Percentiles rank a stretch among this genome's conserved stretches.
These are phyloP conservation scores for Diplodia scrobiculata DNA, from an alignment of 2,329 filamentous ascomycete species.

Conservation along the genomic window DNA sequence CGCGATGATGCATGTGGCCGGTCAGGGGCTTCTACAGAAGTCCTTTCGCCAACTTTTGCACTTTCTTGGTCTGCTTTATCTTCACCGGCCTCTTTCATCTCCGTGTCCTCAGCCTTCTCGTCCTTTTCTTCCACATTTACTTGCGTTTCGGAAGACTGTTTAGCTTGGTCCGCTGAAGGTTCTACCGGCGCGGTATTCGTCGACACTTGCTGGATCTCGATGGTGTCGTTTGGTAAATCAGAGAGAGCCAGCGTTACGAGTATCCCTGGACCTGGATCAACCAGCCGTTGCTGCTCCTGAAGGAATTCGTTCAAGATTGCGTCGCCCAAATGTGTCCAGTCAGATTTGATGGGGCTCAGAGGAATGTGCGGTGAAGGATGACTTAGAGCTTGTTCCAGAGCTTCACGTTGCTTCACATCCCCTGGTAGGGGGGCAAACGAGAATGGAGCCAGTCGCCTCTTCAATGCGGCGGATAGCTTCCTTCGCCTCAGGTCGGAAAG, in stretches of 20 bases:
- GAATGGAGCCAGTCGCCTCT: slow-evolving; percentile 58
- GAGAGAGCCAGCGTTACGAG: slow-evolving; percentile 50
- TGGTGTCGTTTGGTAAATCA: not conserved
- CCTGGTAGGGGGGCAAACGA: slow-evolving; percentile 45
- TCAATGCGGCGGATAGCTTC: slow-evolving; percentile 56
- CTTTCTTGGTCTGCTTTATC: not conserved
- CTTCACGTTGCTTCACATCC: slow-evolving; percentile 34
- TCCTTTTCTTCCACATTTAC: not conserved
- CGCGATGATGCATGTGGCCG: slow-evolving; percentile 49
- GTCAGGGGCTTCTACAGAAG: slow-evolving; percentile 34
- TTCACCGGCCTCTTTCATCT: slow-evolving; percentile 33
- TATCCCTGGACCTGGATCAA: slow-evolving; percentile 42
- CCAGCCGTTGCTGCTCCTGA: slow-evolving; percentile 45
- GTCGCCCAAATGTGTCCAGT: slow-evolving; percentile 55
- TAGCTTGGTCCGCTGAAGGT: not conserved
- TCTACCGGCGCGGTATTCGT: not conserved
- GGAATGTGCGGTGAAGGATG: slow-evolving; percentile 43
- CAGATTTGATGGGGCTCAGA: slow-evolving; percentile 43
- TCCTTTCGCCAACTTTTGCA: slow-evolving; percentile 4
- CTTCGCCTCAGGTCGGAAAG: slow-evolving; percentile 54
- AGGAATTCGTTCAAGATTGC: slow-evolving; percentile 50
- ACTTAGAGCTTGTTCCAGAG: slow-evolving; percentile 3
- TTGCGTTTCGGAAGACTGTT: not conserved
- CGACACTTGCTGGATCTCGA: not conserved
- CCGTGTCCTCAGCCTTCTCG: slow-evolving; percentile 32